phyloP scores from a whole-genome alignment of 139 green algal genomes.

The Bryopsis sp. region DNA sequence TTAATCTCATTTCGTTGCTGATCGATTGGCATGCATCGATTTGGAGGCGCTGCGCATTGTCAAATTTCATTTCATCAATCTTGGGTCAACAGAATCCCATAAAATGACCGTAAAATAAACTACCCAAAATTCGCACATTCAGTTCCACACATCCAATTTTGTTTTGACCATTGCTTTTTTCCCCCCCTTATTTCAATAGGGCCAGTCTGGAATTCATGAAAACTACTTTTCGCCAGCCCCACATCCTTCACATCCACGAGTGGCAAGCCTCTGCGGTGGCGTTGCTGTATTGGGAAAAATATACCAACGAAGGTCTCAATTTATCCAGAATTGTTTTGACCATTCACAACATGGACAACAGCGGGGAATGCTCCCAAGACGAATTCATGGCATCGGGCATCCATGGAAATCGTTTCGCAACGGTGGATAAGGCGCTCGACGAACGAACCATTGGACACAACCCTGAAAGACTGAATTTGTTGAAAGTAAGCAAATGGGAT shows the following conservation, averaged over 20 bases:
- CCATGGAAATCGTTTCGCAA: slow-evolving; percentile 62
- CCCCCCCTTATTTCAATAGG: slow-evolving; percentile 28
- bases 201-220: slow-evolving; percentile 76
- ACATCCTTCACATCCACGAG: slow-evolving; percentile 78
- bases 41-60: too few species aligned
- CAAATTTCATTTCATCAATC: too few species aligned
- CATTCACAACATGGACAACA: slow-evolving; percentile 95
- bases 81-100: too few species aligned
- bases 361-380: slow-evolving; percentile 73
- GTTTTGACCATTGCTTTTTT: not conserved
- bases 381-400: slow-evolving; percentile 74
- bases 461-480: slow-evolving; percentile 85
- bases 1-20: too few species aligned
- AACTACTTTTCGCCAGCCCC: slow-evolving; percentile 29
- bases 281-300: slow-evolving; percentile 76
- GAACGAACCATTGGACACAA: slow-evolving; percentile 96
- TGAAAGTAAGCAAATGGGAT: slow-evolving; percentile 55
- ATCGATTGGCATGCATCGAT: too few species aligned
- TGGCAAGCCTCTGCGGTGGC: slow-evolving; percentile 73
- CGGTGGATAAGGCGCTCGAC: slow-evolving; percentile 82
- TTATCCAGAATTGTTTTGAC: slow-evolving; percentile 60
- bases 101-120: too few species aligned
- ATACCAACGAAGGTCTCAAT: slow-evolving; percentile 27
- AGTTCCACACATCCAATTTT: not conserved
- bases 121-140: too few species aligned